Evolutionary conservation across 2,329 filamentous ascomycete genomes (phyloP), one percentile per base, ranked within the genome.

Genomic region (Clonostachys byssicola): DNA sequence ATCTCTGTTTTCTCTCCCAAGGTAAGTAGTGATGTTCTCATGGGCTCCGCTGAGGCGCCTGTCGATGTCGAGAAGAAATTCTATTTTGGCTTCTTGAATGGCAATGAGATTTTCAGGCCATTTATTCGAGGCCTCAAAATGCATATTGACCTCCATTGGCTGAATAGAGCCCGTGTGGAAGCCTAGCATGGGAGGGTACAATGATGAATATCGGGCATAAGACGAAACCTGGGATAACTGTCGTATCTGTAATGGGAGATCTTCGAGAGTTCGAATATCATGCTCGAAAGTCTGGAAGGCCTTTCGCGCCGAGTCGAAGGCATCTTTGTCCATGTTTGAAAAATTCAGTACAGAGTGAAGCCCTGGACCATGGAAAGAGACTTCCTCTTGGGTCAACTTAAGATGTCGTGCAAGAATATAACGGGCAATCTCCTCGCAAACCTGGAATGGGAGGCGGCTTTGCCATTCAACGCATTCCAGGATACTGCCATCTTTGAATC

Each of bases 401-500:
- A 96, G 72, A 65, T 95, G 91, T 6, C 80, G 76, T 34, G 76
- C 72, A 12, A 95, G 69, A 16, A 89, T 74, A 60, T 92, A 88
- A 5, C 77, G 73, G 42, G 91, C 71, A 49, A 97, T 94, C 54
- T 96, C 90, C 58, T 90, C 80, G 45, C 90, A 81, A 17, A 96
- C 81, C 7, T 85, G 80, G 4, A 76, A 72, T 2, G 82, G 72
- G 2, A 78, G 72, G 47, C 80, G 76, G 53, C 84, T 79, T 3
- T 75, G 75, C 94, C 94, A 99, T 17, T 95, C 85, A 33, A 97
- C 73, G 59, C 89, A 96, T 65, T 99, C 95, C 9, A 91, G 77
- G 54, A 99, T 96, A 56, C 86, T 92, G 18, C 94, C 94, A 59
- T 97, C 91, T 58, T 92, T 95, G 74, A 99, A 99, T 17, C 94